Base-by-base conservation (phyloP, 2,329 filamentous ascomycete genomes). In the Ophiostoma novo-ulmi region DNA sequence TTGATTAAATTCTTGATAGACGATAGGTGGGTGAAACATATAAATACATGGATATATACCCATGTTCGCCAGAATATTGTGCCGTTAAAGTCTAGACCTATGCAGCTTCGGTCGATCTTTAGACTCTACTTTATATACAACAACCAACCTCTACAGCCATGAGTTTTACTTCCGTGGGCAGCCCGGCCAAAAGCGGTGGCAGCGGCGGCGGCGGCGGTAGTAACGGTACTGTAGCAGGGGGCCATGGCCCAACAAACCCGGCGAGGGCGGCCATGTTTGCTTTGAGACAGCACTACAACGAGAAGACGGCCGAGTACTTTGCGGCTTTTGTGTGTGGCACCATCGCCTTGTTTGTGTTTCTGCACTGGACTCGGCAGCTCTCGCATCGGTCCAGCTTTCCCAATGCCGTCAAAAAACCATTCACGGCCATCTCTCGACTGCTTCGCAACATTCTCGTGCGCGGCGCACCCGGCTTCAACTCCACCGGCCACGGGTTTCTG, bases 401-500 rank as follows among this genome's bases (percentile, higher is more conserved):
- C 7, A 31, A 22, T 26, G 10, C 52, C 5, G 5, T 58, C 10
- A 58, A 11, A 5, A 22, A 26, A 14, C 52, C 52, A 2, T 58
- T 5, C 3, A 58, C 52, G 8, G 52, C 22, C 22, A 22, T 26
- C 8, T 58, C 52, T 6, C 52, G 52, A 10, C 5, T 58, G 4
- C 10, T 58, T 5, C 52, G 78, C 39, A 79, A 76, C 20, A 20
- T 78, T 3, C 73, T 79, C 6, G 73, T 79, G 38, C 75, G 77
- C 10, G 77, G 75, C 63, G 72, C 77, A 2, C 76, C 77, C 2
- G 77, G 77, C 0, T 77, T 80, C 71, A 76, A 75, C 41, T 80
- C 79, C 3, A 75, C 76, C 1, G 79, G 79, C 2, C 78, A 80
- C 72, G 77, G 76, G 6, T 69, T 79, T 8, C 71, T 79, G 2